Evolutionary conservation across 2,329 filamentous ascomycete species (phyloP).

Genomic region (Phyllosticta capitalensis): DNA sequence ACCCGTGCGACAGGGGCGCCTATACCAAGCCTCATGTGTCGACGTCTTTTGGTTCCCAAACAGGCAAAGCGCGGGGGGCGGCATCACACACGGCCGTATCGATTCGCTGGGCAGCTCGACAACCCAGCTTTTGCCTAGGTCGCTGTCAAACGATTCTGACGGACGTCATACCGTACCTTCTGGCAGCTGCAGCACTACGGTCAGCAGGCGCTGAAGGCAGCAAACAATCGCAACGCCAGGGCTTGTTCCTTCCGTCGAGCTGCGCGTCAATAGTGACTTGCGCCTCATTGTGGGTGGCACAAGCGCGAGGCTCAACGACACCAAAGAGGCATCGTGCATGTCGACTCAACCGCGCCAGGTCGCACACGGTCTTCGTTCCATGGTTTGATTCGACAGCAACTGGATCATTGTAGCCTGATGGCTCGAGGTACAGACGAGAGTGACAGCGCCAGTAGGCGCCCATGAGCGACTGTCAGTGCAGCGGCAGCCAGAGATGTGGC

Average conservation of each 20-base stretch:
- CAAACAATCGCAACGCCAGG: too few relatives aligned
- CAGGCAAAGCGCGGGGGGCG: background rate
- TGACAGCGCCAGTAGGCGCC: background rate
- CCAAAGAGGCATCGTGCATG: background rate
- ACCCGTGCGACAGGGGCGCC: too few relatives aligned
- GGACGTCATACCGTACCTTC: too few relatives aligned
- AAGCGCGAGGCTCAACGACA: background rate
- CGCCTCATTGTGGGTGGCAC: background rate
- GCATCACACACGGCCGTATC: background rate
- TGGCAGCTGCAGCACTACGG: too few relatives aligned
- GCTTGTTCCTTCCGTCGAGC: background rate
- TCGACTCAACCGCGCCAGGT: background rate
- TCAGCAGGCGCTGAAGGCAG: background rate
- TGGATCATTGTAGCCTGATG: background rate
- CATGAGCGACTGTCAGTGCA: too few relatives aligned
- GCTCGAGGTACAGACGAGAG: background rate
- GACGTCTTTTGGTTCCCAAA: background rate
- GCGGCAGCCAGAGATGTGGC: background rate
- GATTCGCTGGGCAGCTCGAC: background rate
- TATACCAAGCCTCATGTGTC: background rate
- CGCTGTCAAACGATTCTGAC: too few relatives aligned
- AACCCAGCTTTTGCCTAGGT: background rate
- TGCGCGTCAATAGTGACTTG: background rate
- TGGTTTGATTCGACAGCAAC: background rate
- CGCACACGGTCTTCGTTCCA: too few relatives aligned